Percentiles rank a stretch among this genome's conserved stretches.
Evolutionary conservation across 2,329 filamentous ascomycete species (phyloP).

Genomic region (Fusarium sterilihyphosum): DNA sequence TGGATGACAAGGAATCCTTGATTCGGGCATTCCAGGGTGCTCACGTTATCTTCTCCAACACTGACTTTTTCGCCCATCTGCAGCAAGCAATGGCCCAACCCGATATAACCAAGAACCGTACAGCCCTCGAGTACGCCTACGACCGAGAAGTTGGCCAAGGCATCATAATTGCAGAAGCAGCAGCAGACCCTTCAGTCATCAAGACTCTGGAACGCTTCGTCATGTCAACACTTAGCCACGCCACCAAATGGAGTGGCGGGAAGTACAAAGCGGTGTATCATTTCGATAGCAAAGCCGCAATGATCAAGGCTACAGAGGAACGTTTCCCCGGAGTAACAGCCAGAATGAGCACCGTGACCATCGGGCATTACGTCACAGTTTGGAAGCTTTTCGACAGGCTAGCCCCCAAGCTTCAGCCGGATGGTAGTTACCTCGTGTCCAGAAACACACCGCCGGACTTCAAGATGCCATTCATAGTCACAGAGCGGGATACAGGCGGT

Average conservation of each 20-base stretch:
- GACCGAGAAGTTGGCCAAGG: background rate
- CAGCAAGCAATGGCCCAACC: background rate
- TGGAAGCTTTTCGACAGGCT: background rate
- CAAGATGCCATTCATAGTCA: background rate
- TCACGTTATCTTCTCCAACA: background rate
- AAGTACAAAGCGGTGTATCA: background rate
- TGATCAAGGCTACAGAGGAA: background rate
- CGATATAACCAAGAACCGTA: background rate
- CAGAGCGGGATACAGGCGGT: background rate
- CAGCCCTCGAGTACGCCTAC: background rate
- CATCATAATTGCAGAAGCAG: background rate
- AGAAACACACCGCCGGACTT: background rate
- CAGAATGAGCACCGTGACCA: background rate
- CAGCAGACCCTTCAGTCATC: background rate
- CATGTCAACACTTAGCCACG: background rate
- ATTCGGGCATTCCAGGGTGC: background rate
- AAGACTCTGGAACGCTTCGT: background rate
- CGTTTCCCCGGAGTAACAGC: background rate
- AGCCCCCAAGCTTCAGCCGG: background rate
- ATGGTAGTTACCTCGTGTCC: background rate
- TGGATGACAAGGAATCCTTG: background rate
- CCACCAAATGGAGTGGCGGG: background rate
- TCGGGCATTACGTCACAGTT: background rate
- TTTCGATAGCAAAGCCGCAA: background rate
- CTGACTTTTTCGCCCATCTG: background rate